Evolutionary conservation across 768 basidiomycete species (phyloP).

Genomic region (Tricholoma hemisulphureum): DNA sequence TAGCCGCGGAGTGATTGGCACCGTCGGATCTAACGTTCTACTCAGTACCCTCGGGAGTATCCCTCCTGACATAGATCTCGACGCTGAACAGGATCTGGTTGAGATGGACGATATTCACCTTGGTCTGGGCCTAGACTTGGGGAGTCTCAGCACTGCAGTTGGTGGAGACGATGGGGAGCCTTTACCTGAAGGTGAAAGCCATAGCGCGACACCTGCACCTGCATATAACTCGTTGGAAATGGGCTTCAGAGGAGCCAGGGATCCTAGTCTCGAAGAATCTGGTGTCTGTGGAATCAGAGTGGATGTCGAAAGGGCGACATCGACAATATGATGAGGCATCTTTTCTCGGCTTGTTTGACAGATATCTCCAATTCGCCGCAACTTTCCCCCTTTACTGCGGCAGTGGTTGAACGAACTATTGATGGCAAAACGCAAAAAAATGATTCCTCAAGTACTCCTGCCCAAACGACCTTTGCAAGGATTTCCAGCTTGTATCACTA

Average conservation of each 20-base stretch:
- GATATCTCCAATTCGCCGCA: not conserved
- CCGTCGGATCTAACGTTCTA: slow-evolving; percentile 60
- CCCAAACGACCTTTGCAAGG: not conserved
- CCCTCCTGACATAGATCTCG: slow-evolving; percentile 45
- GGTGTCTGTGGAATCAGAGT: slow-evolving; percentile 51
- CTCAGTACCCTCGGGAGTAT: slow-evolving; percentile 65
- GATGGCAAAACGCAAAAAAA: slow-evolving; percentile 9
- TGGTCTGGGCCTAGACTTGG: slow-evolving; percentile 53
- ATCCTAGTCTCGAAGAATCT: slow-evolving; percentile 31
- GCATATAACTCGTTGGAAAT: slow-evolving; percentile 53
- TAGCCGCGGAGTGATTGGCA: slow-evolving; percentile 42
- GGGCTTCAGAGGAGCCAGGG: slow-evolving; percentile 35
- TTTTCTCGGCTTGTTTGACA: slow-evolving; percentile 15
- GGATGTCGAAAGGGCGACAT: slow-evolving; percentile 60
- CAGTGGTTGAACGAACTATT: slow-evolving; percentile 10
- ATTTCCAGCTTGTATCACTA: slow-evolving; percentile 12
- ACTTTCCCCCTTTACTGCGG: slow-evolving; percentile 3
- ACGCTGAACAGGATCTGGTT: slow-evolving; percentile 50
- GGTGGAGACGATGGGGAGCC: slow-evolving; percentile 54
- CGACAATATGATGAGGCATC: slow-evolving; percentile 38
- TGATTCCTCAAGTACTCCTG: not conserved
- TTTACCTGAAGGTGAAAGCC: slow-evolving; percentile 42
- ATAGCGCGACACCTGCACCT: slow-evolving; percentile 50
- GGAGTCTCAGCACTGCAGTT: slow-evolving; percentile 47
- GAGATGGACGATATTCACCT: slow-evolving; percentile 60